Evolutionary conservation across 345 rosid genomes (phyloP), one percentile per base, ranked within the genome.

Genomic region (Hevea brasiliensis): DNA sequence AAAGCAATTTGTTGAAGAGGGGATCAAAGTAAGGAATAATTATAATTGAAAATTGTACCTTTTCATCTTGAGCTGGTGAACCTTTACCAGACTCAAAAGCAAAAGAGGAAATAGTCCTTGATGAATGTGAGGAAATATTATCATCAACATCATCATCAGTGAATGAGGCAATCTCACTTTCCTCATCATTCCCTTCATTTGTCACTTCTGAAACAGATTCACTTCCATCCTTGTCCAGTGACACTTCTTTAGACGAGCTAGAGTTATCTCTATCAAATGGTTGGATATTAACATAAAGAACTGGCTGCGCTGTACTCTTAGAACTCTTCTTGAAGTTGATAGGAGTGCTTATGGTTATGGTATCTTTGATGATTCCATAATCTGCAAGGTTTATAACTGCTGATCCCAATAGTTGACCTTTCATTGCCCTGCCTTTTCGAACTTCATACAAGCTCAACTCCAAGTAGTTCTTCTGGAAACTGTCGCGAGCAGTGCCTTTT

Each of bases 331-430:
- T 94, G 58, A 87, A 83, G 72, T 63, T 86, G 71, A 94, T 78
- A 1, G 87, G 89, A 74, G 81, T 63, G 58, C 85, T 89, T 3
- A 90, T 70, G 44, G 84, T 76, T 18, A 86, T 71, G 0, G 73
- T 62, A 29, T 90, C 88, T 60, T 78, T 77, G 80, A 86, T 70
- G 72, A 87, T 73, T 67, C 96, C 97, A 62, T 87, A 88, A 54
- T 90, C 97, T 7, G 95, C 91, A 0, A 94, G 89, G 83, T 94
- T 92, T 72, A 92, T 78, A 61, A 78, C 75, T 14, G 98, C 91
- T 2, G 95, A 83, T 60, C 97, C 98, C 84, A 92, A 76, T 24
- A 86, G 83, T 69, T 88, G 95, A 82, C 93, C 86, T 86, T 92
- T 94, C 51, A 76, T 87, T 0, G 70, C 81, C 72, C 77, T 90